phyloP scores from a whole-genome alignment of 139 green algal genomes.

The Chlorella sp. region DNA sequence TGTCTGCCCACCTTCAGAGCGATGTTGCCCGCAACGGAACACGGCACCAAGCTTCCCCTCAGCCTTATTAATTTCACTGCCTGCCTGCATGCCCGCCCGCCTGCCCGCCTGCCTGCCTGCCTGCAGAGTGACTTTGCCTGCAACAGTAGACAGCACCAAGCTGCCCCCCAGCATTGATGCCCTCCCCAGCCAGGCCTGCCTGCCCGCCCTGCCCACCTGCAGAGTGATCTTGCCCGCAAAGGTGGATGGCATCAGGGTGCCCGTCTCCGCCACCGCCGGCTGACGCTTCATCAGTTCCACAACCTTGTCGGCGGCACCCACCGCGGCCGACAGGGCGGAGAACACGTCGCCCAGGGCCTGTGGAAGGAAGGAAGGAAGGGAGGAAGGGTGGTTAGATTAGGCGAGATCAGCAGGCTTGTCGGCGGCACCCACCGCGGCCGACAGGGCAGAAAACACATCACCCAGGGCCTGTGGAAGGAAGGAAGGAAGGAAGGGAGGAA shows the following conservation, averaged over 20 bases:
- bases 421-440: slow-evolving; percentile 82
- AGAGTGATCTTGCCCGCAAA: slow-evolving; percentile 71
- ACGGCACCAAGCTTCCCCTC: slow-evolving; percentile 42
- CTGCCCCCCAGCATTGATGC: no score
- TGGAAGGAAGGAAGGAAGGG: neutral
- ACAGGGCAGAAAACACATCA: slow-evolving; percentile 81
- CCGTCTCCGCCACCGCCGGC: slow-evolving; percentile 46
- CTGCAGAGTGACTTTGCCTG: no score
- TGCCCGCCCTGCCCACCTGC: neutral
- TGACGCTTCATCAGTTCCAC: slow-evolving; percentile 68
- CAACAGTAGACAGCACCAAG: no score
- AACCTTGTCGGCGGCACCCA: slow-evolving; percentile 90
- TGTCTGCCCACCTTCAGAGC: slow-evolving; percentile 60
- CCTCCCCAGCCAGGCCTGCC: neutral
- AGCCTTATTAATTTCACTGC: no score
- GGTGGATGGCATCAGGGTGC: slow-evolving; percentile 36
- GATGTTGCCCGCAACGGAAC: slow-evolving; percentile 53
- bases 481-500: neutral
- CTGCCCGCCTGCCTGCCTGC: no score
- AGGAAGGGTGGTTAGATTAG: no score
- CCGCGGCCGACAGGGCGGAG: slow-evolving; percentile 71
- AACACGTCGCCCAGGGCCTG: slow-evolving; percentile 83
- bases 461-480: slow-evolving; percentile 56
- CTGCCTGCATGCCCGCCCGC: no score
- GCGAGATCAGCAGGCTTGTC: slow-evolving; percentile 79